A percentile compares a stretch with the other conserved stretches of the same genome.
These are phyloP conservation scores for Areca catechu DNA, from an alignment of 176 grass and related monocot genomes.

Conservation along the genomic window DNA sequence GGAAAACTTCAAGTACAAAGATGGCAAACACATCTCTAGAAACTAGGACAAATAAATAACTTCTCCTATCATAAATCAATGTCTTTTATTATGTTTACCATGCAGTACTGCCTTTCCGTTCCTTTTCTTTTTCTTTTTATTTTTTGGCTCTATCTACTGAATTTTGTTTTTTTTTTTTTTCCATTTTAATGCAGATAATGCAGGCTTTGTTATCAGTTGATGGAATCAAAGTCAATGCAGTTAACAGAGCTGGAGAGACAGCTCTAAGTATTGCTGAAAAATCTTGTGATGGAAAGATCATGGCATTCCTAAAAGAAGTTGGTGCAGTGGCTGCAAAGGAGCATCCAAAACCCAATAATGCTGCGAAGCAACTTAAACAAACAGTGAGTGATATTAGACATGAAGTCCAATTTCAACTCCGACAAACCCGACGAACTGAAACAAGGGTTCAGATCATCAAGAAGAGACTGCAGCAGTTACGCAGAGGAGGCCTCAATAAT, in stretches of 20 bases:
- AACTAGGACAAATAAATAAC: no score
- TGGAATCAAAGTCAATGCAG: conserved; percentile 12
- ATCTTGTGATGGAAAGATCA: conserved; percentile 1
- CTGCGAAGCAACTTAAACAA: conserved; percentile 14
- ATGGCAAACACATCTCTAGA: no score
- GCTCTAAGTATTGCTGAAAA: conserved; percentile 15
- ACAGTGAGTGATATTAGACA: conserved; percentile 22
- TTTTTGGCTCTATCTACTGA: no score
- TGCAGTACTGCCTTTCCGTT: no score
- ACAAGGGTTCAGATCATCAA: conserved; percentile 14
- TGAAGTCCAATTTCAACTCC: conserved; percentile 16
- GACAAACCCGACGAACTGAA: conserved; percentile 11
- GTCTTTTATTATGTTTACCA: no score
- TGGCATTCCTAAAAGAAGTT: conserved; percentile 5
- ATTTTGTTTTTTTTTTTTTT: not conserved
- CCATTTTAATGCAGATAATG: conserved; percentile 5
- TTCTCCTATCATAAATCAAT: no score
- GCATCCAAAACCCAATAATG: not conserved
- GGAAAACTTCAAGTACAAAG: no score
- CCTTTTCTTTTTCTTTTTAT: no score
- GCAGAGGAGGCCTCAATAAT: conserved; percentile 11
- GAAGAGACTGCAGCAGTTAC: conserved; percentile 11
- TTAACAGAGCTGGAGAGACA: conserved; percentile 20
- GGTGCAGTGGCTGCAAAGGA: conserved; percentile 7
- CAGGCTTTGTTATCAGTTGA: conserved; percentile 2